Evolutionary conservation across 169 alveolate genomes (phyloP), one percentile per base, ranked within the genome.

Genomic region (Plasmodium knowlesi): DNA sequence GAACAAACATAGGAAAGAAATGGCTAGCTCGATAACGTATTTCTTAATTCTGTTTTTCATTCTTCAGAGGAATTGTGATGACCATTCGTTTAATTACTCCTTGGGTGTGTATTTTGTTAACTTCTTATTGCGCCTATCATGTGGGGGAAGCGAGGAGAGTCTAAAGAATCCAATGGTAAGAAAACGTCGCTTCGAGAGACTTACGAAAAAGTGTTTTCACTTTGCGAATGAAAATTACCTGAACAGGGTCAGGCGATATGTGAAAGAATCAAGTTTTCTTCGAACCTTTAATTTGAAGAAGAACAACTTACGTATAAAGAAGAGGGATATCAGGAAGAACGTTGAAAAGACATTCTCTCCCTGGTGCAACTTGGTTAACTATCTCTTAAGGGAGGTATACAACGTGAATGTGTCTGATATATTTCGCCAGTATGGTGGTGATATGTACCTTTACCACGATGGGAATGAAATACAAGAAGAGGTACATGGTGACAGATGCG

Each of bases 31-130:
- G 28, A 12, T 70, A 5, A 88, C 94, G 9, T 79, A 88, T 19
- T 79, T 76, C 83, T 41, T 88, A 5, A 79, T 88, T 9, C 28
- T 88, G 0, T 88, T 88, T 70, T 88, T 88, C 73, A 88, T 88
- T 14, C 82, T 88, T 50, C 43, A 85, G 14, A 79, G 46, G 19
- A 53, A 54, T 12, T 16, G 43, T 74, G n/a, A 1, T 5, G 37
- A 5, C 0, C 9, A 30, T 9, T 41, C 73, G 1, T 88, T 88
- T 61, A 57, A 79, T 1, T 61, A 88, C 9, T 32, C 12, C 25
- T 2, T 73, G n/a, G 82, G 82, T 22, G 73, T 88, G 1, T 67
- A 22, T 79, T 88, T 78, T 50, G 57, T 88, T 0, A 61, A 88
- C 37, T 88, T 88, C 43, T 8, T 88, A 1, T 14, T 88, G 12